Base-by-base conservation (phyloP, 148 eudicot species). In the Talinum fruticosum region DNA sequence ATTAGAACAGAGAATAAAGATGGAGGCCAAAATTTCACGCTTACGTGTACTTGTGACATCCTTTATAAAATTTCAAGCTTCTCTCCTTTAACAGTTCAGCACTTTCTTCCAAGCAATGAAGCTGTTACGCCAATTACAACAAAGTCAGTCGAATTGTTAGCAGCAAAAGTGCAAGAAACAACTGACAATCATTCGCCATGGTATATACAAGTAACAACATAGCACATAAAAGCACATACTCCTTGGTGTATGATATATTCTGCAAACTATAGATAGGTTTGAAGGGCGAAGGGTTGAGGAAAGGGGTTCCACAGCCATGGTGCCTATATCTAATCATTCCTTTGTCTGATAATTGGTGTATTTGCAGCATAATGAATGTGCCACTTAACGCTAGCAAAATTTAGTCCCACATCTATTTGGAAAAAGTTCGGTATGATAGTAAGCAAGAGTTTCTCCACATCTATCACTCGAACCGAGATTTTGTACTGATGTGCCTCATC, bases 21-120 rank as follows among this genome's bases (percentile, higher is more conserved):
- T 78, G 49, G 18, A 69, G 3, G 26, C 41, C 32, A 10, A 30
- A 75, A 66, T 30, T 30, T 69, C 16, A 83, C 54, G 76, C 97
- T 87, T 84, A 93, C 97, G 88, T 87, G 87, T 93, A 93, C 86
- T 90, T 93, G 72, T 91, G 93, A 79, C 95, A 90, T 81, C 95
- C 95, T 84, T 93, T 93, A 74, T 81, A 87, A 72, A 87, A 93
- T 83, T 86, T 93, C 34, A 84, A 76, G 80, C 90, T 83, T 83
- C 89, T 88, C 26, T 93, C 97, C 81, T 89, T 88, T 35, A 93
- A 72, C 75, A 68, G 71, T 54, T 93, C 97, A 70, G 93, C 87
- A 79, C 79, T 84, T 78, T 93, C 97, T 82, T 93, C 97, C 83
- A 91, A 83, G 73, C 86, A 82, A 38, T 90, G 93, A 77, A 93